These are phyloP conservation scores for Dentipellis sp. DNA, from an alignment of 768 basidiomycete genomes.

Conservation along the genomic window DNA sequence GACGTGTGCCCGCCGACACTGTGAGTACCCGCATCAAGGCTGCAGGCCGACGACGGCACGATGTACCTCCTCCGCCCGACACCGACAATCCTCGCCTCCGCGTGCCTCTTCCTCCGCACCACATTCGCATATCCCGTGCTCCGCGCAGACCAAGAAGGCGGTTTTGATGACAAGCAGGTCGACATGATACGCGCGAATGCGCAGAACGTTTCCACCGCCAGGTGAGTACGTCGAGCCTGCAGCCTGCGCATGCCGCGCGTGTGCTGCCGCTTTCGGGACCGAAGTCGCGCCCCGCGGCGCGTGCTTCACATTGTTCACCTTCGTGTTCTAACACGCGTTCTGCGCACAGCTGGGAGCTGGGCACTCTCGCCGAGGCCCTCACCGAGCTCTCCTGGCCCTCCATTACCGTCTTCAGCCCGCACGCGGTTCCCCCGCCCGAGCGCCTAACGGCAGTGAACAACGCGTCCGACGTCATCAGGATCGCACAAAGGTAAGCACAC, in stretches of 20 bases:
- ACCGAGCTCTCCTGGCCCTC: conserved; percentile 41
- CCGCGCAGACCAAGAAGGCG: neutral
- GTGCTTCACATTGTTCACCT: neutral
- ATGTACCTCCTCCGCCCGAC: no score
- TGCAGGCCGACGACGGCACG: no score
- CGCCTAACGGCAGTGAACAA: conserved; percentile 20
- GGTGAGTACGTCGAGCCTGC: neutral
- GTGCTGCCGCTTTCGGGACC: neutral
- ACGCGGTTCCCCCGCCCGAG: conserved; percentile 31
- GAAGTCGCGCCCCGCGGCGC: neutral
- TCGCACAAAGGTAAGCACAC: conserved; percentile 28
- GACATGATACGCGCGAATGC: neutral
- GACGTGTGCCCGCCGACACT: no score
- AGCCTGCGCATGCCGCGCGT: no score
- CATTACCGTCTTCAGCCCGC: conserved; percentile 38
- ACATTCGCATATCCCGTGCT: no score
- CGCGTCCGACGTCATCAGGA: conserved; percentile 32
- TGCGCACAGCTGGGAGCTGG: conserved; percentile 45
- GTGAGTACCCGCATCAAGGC: no score
- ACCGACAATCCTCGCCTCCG: no score
- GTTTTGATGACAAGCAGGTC: neutral
- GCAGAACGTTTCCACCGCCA: neutral
- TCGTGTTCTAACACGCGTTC: neutral
- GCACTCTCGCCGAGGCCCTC: conserved; percentile 43
- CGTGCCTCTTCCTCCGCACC: no score